These are phyloP conservation scores for Thymus quinquecostatus DNA, from an alignment of 257 asterid species.

Conservation along the genomic window DNA sequence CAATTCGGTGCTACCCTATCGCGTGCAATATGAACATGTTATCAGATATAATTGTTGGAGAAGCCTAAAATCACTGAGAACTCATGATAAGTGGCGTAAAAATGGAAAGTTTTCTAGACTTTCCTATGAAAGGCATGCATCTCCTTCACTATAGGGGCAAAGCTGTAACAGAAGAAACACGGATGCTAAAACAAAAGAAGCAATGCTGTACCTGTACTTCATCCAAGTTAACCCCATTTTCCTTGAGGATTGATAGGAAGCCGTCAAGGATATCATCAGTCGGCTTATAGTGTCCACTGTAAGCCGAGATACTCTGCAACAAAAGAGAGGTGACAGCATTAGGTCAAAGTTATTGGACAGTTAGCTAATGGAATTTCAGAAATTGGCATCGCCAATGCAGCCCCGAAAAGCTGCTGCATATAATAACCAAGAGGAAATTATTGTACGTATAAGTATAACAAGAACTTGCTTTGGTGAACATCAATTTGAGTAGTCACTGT, in stretches of 20 bases:
- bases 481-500: background rate
- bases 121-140: background rate
- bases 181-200: background rate
- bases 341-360: conserved; percentile 23
- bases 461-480: conserved; percentile 12
- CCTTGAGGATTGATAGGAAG: conserved; percentile 68
- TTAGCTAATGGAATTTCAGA: conserved; percentile 5
- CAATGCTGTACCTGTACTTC: conserved; percentile 62
- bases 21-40: background rate
- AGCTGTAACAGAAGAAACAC: background rate
- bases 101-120: background rate
- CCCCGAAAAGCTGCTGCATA: conserved; percentile 16
- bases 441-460: conserved; percentile 6
- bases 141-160: conserved; percentile 9
- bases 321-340: background rate
- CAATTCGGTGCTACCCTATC: background rate
- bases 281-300: conserved; percentile 98
- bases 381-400: background rate
- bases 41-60: background rate
- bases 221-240: conserved; percentile 71
- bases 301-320: conserved; percentile 81
- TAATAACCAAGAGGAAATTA: background rate
- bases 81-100: background rate
- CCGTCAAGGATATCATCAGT: conserved; percentile 74
- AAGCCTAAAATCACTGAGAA: background rate